Base-by-base conservation (phyloP, 768 basidiomycete species). In the Leccinum imitatum region DNA sequence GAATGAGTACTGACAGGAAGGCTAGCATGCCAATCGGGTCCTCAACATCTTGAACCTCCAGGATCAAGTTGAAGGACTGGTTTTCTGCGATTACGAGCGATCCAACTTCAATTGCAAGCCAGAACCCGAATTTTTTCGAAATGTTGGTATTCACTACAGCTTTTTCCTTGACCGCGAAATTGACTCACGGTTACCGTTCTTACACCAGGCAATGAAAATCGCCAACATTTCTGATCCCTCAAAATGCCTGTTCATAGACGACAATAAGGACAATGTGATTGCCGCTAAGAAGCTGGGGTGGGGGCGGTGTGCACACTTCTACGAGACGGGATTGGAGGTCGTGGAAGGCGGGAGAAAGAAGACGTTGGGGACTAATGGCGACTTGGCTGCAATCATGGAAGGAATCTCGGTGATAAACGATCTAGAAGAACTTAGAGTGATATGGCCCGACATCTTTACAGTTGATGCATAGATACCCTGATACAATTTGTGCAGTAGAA, bases 181-280 rank as follows among this genome's bases (percentile, higher is more conserved):
- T 53, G 39, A 60, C 21, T 50, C 14, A 15, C 17, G 7, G 37
- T 47, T 14, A 23, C 14, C 15, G 2, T 31, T 52, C 33, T 10
- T 31, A 54, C 61, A 21, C 21, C 21, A 92, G 89, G 91, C 92
- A 4, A 79, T 93, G 79, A 73, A 72, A 56, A 75, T 79, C 60
- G 90, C 89, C 6, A 75, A 78, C 6, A 69, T 90, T 14, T 75
- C 76, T 1, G 87, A 93, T 73, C 83, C 87, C 2, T 79, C 82
- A 11, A 89, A 84, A 68, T 91, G 87, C 64, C 85, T 86, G 63
- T 94, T 94, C 67, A 73, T 94, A 30, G 92, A 94, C 65, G 92
- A 94, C 70, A 93, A 81, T 65, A 76, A 83, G 67, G 69, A 73
- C 21, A 93, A 94, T 64, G 82, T 93, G 21, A 75, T 83, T 57